Base-by-base conservation (phyloP, 1,139 yeast species). In the Pneumocystis wakefieldiae region DNA sequence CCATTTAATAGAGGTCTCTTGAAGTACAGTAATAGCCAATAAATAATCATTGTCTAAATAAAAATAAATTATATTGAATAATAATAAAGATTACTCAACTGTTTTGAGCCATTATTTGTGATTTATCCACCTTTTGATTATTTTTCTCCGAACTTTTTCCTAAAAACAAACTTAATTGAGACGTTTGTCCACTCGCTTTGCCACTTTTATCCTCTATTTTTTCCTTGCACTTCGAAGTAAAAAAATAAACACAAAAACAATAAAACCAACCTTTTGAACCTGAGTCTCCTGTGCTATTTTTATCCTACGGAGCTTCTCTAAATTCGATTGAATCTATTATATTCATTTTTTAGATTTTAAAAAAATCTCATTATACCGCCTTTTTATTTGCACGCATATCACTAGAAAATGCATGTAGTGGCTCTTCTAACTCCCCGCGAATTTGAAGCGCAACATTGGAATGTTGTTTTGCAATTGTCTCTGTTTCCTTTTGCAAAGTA, bases 71-170 rank as follows among this genome's bases (percentile, higher is more conserved):
- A 29, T 8, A 12, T 28, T 14, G 4, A 57, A 12, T 19, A 24
- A 24, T 24, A 19, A 24, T 24, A 24, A 39, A 7, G 10, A 37
- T 12, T 7, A 39, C 37, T 19, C 17, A 39, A 41, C 61, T 61
- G 36, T 37, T 37, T n/a, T 63, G 64, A 14, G 85, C 79, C 19
- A 81, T 72, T 41, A 76, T 75, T 65, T 78, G 80, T 61, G 84
- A 78, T 70, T 83, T 84, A 53, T 79, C 80, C 60, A 85, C 77
- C 70, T 85, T 87, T 59, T 76, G 77, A 67, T 86, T 81, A 70
- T 84, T 79, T 68, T 81, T 83, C 67, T 87, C 90, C 53, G 83
- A 79, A 71, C 89, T 96, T 66, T 82, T 83, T 14, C 94, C 94
- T 77, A 92, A 84, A 41, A 92, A 79, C 17, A 91, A 79, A 68